Evolutionary conservation across 2,329 filamentous ascomycete genomes (phyloP).

Genomic region (Myriosclerotinia duriaeana): DNA sequence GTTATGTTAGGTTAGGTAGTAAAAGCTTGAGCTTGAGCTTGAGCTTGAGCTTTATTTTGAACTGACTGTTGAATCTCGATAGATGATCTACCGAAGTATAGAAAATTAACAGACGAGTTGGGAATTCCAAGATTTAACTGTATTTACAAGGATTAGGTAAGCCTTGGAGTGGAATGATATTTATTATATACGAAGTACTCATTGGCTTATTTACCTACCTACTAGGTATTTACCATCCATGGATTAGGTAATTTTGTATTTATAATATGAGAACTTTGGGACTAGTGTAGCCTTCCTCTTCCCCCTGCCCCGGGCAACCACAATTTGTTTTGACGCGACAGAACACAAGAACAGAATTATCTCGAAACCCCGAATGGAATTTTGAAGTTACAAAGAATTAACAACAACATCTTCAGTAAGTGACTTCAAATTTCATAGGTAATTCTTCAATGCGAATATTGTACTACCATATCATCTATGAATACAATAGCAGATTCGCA

Average conservation of each 20-base stretch:
- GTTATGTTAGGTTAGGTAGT: neutral
- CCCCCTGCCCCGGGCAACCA: conserved; percentile 21
- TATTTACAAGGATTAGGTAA: too few relatives aligned
- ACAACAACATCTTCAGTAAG: conserved; percentile 16
- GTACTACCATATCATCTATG: neutral
- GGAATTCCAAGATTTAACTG: too few relatives aligned
- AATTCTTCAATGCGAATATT: conserved; percentile 4
- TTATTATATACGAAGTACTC: too few relatives aligned
- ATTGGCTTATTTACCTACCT: too few relatives aligned
- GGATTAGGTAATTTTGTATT: conserved; percentile 10
- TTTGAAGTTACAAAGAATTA: conserved; percentile 11
- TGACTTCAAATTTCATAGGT: neutral
- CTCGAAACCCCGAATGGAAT: conserved; percentile 5
- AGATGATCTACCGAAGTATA: too few relatives aligned
- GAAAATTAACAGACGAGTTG: too few relatives aligned
- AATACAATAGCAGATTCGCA: neutral
- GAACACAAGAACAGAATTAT: conserved; percentile 16
- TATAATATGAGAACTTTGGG: conserved; percentile 7
- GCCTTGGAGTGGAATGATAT: too few relatives aligned
- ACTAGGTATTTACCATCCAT: neutral
- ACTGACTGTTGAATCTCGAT: too few relatives aligned
- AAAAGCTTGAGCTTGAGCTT: too few relatives aligned
- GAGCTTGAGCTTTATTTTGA: too few relatives aligned
- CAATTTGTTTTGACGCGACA: conserved; percentile 24
- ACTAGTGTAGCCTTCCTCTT: neutral